A percentile compares a stretch with the other conserved stretches of the same genome.
These are phyloP conservation scores for Tuber indicum DNA, from an alignment of 495 filamentous ascomycete genomes.

Conservation along the genomic window DNA sequence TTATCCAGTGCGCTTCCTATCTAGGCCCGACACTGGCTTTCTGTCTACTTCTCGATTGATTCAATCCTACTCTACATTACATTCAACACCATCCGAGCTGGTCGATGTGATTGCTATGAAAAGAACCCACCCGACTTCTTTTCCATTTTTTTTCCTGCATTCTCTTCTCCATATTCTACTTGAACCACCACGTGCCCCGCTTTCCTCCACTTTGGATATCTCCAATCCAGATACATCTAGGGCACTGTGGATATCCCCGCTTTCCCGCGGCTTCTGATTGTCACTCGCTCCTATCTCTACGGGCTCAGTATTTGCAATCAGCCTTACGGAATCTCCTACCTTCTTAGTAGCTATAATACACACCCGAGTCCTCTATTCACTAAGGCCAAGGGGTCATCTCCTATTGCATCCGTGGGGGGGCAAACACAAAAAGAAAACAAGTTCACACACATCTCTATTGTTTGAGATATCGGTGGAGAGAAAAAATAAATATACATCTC, in stretches of 20 bases:
- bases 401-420: not conserved
- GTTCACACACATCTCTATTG: not conserved
- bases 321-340: not conserved
- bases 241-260: not conserved
- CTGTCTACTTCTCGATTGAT: slow-evolving; percentile 1
- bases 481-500: not conserved
- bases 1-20: not conserved
- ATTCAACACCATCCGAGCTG: not conserved
- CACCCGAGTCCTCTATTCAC: not conserved
- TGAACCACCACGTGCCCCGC: not conserved
- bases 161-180: not conserved
- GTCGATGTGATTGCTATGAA: slow-evolving; percentile 1
- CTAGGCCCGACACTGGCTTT: not conserved
- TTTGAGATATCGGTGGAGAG: not conserved
- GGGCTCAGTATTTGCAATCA: not conserved
- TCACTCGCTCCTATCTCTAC: not conserved
- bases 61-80: not conserved
- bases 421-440: slow-evolving; percentile 2
- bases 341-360: not conserved
- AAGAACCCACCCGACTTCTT: not conserved
- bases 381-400: not conserved
- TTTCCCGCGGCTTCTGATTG: not conserved
- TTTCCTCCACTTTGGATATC: not conserved
- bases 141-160: not conserved
- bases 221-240: not conserved